Evolutionary conservation across 495 filamentous ascomycete species (phyloP), one percentile per base, ranked within the genome.

Genomic region (Penicillium cosmopolitanum): DNA sequence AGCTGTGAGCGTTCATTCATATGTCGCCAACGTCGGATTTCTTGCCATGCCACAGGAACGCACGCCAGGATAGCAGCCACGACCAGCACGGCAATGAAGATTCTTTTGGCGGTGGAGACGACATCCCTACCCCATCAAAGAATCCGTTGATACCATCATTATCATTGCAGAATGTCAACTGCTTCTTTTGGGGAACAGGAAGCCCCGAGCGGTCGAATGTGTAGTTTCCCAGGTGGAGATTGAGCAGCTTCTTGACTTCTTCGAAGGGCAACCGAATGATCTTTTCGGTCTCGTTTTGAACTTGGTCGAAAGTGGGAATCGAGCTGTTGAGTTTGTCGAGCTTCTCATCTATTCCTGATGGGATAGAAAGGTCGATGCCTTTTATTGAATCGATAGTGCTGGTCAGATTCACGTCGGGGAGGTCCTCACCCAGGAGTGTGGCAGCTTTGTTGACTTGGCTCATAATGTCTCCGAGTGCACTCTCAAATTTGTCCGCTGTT

Each of bases 141-240:
- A 98, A 98, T 59, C 88, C 81, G 69, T 89, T 86, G 80, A 98
- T 91, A 19, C 83, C 86, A 54, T 88, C 84, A 76, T 94, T 91
- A 73, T 88, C 82, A 34, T 91, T 88, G 77, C 95, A 98, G 78
- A 98, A 98, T 8, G 83, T 87, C 38, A 98, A 77, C 18, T 85
- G 75, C 67, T 94, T 81, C 73, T 96, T 97, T 60, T 85, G 63
- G 1, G 96, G 91, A 8, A 96, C 79, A 0, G 92, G 90, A 57
- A 98, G 89, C 4, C 89, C 57, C 2, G 82, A 83, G 8, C 86
- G 80, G 69, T 98, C 85, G 69, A 98, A 96, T 34, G 72, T 75
- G 79, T 92, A 97, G 43, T 74, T 82, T 16, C 83, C 82, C 64
- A 94, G 78, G 19, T 79, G 82, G 6, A 80, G 67, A 52, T 90